Percentiles rank a stretch among this genome's conserved stretches.
These are phyloP conservation scores for Ceratocystiopsis brevicomis DNA, from an alignment of 2,329 filamentous ascomycete genomes.

Conservation along the genomic window DNA sequence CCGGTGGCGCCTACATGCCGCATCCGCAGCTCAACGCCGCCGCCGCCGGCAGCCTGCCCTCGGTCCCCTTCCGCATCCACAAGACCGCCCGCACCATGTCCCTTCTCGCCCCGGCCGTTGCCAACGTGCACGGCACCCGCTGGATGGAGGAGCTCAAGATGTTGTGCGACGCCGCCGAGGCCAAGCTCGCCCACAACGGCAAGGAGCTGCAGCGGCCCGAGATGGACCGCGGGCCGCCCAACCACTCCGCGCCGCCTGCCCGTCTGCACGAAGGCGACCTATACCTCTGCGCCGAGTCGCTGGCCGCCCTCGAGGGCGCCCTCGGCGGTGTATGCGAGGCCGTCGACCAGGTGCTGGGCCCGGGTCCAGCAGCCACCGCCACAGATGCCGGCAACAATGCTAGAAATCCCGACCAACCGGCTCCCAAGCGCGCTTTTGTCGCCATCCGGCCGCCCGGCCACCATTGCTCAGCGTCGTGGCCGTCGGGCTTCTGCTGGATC, in stretches of 20 bases:
- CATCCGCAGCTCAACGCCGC: constrained; percentile 39
- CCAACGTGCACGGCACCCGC: constrained; percentile 72
- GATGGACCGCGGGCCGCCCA: constrained; percentile 31
- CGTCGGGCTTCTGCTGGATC: constrained; percentile 94
- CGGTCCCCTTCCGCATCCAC: constrained; percentile 63
- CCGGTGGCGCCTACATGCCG: constrained; percentile 48
- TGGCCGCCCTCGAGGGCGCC: constrained; percentile 75
- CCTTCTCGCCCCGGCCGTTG: constrained; percentile 58
- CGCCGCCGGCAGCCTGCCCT: constrained; percentile 30
- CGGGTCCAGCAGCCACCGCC: background rate
- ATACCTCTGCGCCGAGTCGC: constrained; percentile 73
- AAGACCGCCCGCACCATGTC: constrained; percentile 58
- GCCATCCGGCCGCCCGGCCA: constrained; percentile 86
- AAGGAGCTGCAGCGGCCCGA: constrained; percentile 60
- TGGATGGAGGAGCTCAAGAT: constrained; percentile 86
- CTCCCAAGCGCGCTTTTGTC: constrained; percentile 53
- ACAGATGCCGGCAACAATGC: constrained; percentile 23
- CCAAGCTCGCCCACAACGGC: constrained; percentile 54
- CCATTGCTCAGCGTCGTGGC: constrained; percentile 76
- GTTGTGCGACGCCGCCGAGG: constrained; percentile 68
- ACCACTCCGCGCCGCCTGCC: constrained; percentile 19
- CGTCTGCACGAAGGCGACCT: constrained; percentile 75
- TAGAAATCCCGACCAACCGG: constrained; percentile 19
- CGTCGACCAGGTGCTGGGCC: constrained; percentile 63
- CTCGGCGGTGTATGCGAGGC: constrained; percentile 87